Conservation (phyloP, 2,329 filamentous ascomycete species). For the Botryosphaeria dothidea region DNA sequence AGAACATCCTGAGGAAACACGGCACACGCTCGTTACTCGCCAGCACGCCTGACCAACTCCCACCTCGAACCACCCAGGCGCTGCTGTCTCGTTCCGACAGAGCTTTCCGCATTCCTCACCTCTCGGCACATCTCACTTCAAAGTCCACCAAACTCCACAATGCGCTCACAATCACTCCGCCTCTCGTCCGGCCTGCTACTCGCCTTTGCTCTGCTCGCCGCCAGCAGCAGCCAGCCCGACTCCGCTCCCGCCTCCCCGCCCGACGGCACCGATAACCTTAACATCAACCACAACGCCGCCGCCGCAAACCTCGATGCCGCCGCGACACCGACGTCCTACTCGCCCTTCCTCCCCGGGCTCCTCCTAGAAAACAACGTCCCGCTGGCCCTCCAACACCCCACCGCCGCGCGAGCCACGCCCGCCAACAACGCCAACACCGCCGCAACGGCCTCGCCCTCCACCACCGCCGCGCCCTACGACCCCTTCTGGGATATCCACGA, state of each 20-base stretch:
- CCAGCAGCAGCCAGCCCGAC: neutral
- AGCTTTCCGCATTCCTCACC: neutral
- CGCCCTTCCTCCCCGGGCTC: constrained; percentile 12
- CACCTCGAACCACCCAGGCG: neutral
- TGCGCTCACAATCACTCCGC: neutral
- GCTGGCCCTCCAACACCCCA: neutral
- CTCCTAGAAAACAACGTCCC: constrained; percentile 8
- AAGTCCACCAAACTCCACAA: neutral
- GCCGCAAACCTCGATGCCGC: neutral
- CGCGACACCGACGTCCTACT: neutral
- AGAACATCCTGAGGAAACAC: neutral
- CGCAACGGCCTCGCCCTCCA: neutral
- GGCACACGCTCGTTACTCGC: neutral
- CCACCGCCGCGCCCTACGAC: neutral
- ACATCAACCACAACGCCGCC: neutral
- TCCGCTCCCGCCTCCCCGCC: neutral
- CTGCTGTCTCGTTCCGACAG: neutral
- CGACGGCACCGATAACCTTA: neutral
- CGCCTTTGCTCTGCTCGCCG: neutral
- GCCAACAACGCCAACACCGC: neutral
- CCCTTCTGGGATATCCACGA: neutral
- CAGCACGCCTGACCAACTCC: neutral
- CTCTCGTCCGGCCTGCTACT: neutral
- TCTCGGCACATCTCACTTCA: too few relatives aligned
- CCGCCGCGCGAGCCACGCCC: neutral